These are phyloP conservation scores for Cytospora paraplurivora DNA, from an alignment of 2,329 filamentous ascomycete genomes.

Conservation along the genomic window DNA sequence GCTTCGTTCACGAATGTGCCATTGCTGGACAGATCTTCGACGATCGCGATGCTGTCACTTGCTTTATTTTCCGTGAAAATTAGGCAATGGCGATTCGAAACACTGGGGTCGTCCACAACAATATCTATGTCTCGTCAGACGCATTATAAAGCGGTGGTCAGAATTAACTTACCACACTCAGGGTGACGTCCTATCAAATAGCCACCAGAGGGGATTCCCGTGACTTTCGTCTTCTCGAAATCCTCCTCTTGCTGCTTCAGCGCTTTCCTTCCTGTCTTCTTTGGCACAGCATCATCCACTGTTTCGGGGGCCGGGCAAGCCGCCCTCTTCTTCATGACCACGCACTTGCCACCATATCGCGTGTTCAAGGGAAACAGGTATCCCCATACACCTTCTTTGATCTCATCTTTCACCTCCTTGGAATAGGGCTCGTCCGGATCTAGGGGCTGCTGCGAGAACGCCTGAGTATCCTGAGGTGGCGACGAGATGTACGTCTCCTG, in stretches of 20 bases:
- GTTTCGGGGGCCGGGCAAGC: constrained; percentile 65
- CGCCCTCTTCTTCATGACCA: constrained; percentile 73
- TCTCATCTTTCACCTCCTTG: constrained; percentile 84
- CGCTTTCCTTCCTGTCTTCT: constrained; percentile 49
- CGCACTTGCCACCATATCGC: constrained; percentile 64
- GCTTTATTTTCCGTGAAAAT: constrained; percentile 43
- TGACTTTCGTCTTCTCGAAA: constrained; percentile 64
- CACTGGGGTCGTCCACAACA: constrained; percentile 72
- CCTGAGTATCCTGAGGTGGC: constrained; percentile 72
- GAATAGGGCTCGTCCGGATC: constrained; percentile 71
- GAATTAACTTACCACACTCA: constrained; percentile 75
- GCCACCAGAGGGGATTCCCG: constrained; percentile 70
- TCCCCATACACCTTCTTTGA: constrained; percentile 87
- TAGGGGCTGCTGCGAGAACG: constrained; percentile 74
- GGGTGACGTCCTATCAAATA: constrained; percentile 91
- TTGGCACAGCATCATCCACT: constrained; percentile 44
- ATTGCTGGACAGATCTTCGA: constrained; percentile 94
- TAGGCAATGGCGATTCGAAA: constrained; percentile 81
- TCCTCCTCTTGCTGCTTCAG: constrained; percentile 57
- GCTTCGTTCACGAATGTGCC: constrained; percentile 95
- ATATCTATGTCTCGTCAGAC: constrained; percentile 56
- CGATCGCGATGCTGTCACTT: constrained; percentile 62
- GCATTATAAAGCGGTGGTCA: constrained; percentile 3
- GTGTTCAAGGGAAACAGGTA: constrained; percentile 84
- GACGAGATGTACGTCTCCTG: constrained; percentile 50